Conservation (phyloP, 2,329 filamentous ascomycete genomes). For the Colletotrichum cereale region DNA sequence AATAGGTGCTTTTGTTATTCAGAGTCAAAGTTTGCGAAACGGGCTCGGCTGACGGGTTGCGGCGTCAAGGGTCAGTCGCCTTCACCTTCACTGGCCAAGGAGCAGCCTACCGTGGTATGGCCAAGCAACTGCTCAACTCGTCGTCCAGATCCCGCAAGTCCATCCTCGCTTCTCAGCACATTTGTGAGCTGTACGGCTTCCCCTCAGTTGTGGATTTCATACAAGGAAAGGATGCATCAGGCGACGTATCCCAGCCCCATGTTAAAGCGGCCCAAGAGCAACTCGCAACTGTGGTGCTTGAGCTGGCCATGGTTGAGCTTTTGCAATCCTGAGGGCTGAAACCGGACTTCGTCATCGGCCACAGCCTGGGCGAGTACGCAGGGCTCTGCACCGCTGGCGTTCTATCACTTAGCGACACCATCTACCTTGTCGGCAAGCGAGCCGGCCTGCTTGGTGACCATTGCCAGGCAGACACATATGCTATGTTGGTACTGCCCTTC, state of each 20-base stretch:
- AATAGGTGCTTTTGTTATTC: no score
- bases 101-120: background rate
- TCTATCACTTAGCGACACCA: background rate
- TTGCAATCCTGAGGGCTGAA: background rate
- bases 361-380: background rate
- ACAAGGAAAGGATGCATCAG: background rate
- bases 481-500: background rate
- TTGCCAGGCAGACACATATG: background rate
- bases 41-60: no score
- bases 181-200: background rate
- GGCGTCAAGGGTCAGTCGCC: background rate
- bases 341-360: background rate
- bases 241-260: background rate
- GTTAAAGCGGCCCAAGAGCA: background rate
- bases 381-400: background rate
- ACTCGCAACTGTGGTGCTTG: background rate
- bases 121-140: background rate
- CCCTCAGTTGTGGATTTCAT: background rate
- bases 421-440: background rate
- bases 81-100: background rate
- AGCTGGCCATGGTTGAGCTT: background rate
- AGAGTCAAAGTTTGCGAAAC: no score
- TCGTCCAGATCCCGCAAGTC: background rate
- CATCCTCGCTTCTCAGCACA: background rate
- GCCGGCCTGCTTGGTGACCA: background rate